phyloP scores from a whole-genome alignment of 768 basidiomycete genomes.

The Krasilnikovozyma curviuscula region DNA sequence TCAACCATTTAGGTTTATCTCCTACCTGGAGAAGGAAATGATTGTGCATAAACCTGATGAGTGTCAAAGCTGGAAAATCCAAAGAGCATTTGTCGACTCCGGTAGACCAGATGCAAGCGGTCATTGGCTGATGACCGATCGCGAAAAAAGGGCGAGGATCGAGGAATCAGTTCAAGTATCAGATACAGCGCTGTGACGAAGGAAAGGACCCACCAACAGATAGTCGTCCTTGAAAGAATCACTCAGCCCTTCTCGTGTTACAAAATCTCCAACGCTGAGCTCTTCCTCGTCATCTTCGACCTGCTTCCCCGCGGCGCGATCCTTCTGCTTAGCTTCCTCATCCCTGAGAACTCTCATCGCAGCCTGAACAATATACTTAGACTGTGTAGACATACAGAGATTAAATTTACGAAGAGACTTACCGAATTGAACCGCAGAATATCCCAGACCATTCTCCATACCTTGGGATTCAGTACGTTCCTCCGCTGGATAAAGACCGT shows the following conservation, averaged over 20 bases:
- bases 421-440: constrained; percentile 54
- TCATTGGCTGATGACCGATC: constrained; percentile 41
- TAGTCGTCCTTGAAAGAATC: constrained; percentile 52
- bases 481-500: constrained; percentile 49
- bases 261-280: constrained; percentile 37
- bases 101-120: constrained; percentile 61
- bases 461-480: constrained; percentile 41
- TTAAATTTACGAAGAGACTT: too few relatives aligned
- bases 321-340: not conserved
- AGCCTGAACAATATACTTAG: too few relatives aligned
- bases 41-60: constrained; percentile 56
- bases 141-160: not conserved
- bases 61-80: constrained; percentile 50
- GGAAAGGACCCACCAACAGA: constrained; percentile 37
- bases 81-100: constrained; percentile 43
- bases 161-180: not conserved
- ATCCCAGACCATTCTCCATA: constrained; percentile 58
- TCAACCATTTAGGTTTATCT: constrained; percentile 53
- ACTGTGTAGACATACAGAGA: too few relatives aligned
- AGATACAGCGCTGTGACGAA: not conserved
- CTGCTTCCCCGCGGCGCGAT: not conserved
- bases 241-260: constrained; percentile 46
- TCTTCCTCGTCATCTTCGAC: constrained; percentile 20
- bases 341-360: constrained; percentile 33
- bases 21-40: constrained; percentile 53